Evolutionary conservation across 2,329 filamentous ascomycete species (phyloP).

Genomic region (Neopestalotiopsis clavispora): DNA sequence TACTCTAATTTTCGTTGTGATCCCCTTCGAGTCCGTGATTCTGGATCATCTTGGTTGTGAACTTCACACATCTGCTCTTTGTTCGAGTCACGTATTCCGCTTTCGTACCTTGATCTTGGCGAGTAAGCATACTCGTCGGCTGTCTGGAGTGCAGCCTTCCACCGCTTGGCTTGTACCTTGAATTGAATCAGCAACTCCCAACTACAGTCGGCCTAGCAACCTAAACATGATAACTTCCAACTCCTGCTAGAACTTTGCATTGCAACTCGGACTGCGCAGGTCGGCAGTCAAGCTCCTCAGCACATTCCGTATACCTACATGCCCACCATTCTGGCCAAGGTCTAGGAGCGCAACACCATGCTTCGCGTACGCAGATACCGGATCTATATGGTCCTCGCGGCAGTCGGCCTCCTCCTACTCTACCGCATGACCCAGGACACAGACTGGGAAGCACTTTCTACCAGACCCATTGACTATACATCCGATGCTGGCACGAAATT

Average conservation of each 20-base stretch:
- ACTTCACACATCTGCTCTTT: not conserved
- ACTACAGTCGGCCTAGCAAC: not conserved
- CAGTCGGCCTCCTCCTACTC: slow-evolving; percentile 46
- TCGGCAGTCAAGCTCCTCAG: not conserved
- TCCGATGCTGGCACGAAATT: slow-evolving; percentile 12
- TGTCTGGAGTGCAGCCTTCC: not conserved
- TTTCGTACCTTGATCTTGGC: not conserved
- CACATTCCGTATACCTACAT: not conserved
- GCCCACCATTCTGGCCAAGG: not conserved
- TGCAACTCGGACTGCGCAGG: not conserved
- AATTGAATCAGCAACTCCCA: not conserved
- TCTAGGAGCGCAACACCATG: slow-evolving; percentile 37
- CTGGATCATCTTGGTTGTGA: not conserved
- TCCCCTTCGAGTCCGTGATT: not conserved
- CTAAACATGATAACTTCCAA: not conserved
- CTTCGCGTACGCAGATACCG: slow-evolving; percentile 53
- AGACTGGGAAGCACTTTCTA: slow-evolving; percentile 44
- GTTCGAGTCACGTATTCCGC: not conserved
- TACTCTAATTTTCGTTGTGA: not conserved
- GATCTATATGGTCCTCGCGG: slow-evolving; percentile 47
- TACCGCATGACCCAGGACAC: slow-evolving; percentile 47
- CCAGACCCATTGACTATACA: slow-evolving; percentile 20
- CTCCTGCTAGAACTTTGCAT: not conserved
- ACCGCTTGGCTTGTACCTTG: not conserved
- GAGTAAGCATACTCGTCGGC: not conserved